Percentiles rank a stretch among this genome's conserved stretches.
Conservation (phyloP, 495 filamentous ascomycete species). For the Aspergillus affinis region DNA sequence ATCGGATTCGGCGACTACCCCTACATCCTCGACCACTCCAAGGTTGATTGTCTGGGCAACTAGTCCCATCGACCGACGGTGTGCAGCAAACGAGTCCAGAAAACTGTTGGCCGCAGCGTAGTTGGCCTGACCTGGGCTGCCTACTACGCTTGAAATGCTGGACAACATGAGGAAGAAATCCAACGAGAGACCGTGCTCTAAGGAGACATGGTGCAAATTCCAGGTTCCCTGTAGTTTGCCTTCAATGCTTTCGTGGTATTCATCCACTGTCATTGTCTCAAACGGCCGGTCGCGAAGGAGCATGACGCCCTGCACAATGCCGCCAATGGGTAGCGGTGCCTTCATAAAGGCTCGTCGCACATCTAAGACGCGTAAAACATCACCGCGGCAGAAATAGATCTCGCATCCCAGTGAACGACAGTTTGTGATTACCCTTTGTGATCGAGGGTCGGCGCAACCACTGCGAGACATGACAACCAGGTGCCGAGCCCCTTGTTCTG, state of each 20-base stretch:
- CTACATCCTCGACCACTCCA: conserved; percentile 14
- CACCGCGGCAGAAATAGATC: conserved; percentile 1
- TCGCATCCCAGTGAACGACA: conserved; percentile 6
- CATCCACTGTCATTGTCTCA: conserved; percentile 12
- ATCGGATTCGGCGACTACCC: conserved; percentile 6
- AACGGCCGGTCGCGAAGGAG: conserved; percentile 14
- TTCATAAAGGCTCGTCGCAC: conserved; percentile 11
- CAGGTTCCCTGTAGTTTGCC: conserved; percentile 14
- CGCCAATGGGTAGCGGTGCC: conserved; percentile 3
- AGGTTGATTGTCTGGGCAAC: conserved; percentile 9
- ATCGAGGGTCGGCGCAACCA: conserved; percentile 9
- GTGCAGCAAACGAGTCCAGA: conserved; percentile 13
- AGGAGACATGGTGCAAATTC: conserved; percentile 13
- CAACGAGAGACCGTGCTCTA: neutral
- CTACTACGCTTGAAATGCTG: conserved; percentile 14
- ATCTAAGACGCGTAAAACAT: conserved; percentile 8
- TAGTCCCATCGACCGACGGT: conserved; percentile 7
- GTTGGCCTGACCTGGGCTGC: conserved; percentile 16
- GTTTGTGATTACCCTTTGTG: conserved; percentile 2
- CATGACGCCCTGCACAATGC: conserved; percentile 16
- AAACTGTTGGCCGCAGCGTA: conserved; percentile 17
- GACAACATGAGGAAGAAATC: conserved; percentile 18
- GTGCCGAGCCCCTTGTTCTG: conserved; percentile 7
- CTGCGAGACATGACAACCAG: conserved; percentile 12
- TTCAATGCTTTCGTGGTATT: conserved; percentile 11